Base-by-base conservation (phyloP, 345 rosid species). In the Laguncularia racemosa region DNA sequence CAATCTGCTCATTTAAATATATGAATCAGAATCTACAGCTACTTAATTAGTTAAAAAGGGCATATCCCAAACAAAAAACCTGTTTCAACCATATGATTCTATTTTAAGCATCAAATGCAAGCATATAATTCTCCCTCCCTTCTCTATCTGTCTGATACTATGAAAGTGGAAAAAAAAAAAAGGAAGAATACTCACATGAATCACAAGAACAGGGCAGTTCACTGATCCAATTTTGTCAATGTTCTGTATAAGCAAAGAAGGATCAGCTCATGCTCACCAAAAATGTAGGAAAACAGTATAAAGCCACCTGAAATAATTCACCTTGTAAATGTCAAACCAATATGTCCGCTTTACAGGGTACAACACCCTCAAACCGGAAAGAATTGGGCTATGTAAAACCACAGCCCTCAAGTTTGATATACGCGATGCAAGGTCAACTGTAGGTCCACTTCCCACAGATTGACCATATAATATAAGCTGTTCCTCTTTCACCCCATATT, bases 251-350 rank as follows among this genome's bases (percentile, higher is more conserved):
- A 17, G 40, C 40, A 33, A 52, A 26, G 58, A 55, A 60, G 14
- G 44, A 62, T 55, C 8, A 62, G 20, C 38, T 43, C 20, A 12
- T 53, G 20, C 3, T 44, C 14, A 3, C 28, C 20, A 19, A 13
- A 58, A 58, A 44, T 17, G 48, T 5, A 23, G 40, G 43, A 13
- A 58, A 21, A 21, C 14, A n/a, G 49, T 14, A 23, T 46, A 28
- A 19, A 47, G n/a, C 40, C 4, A 16, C 14, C 26, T 47, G 14
- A n/a, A 17, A 46, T 20, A 59, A 40, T 57, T 72, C 67, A 88
- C 98, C 95, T 91, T 88, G 81, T 78, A 91, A 65, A 91, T 91
- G 58, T 88, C 98, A 68, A 93, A 93, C 99, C 99, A 93, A 67
- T 78, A 93, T 1, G 99, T 93, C 56, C 82, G 75, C 74, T 86